Conservation (phyloP, 2,329 filamentous ascomycete genomes). For the Aspergillus sp. region DNA sequence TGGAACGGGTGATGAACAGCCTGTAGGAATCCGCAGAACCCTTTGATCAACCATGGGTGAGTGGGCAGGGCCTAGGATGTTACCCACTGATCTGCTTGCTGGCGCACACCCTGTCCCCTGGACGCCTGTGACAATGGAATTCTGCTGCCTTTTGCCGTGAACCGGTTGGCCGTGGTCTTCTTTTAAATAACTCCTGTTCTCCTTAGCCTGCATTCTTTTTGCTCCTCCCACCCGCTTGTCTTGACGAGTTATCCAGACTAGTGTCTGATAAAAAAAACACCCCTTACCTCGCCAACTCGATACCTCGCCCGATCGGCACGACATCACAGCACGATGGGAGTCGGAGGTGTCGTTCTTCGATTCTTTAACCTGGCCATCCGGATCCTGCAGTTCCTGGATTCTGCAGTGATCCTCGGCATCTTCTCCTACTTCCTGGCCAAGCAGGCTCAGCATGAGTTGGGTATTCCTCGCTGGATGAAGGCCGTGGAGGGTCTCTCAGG, state of each 20-base stretch:
- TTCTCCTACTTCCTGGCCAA: slow-evolving; percentile 83
- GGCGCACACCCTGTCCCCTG: slow-evolving; percentile 14
- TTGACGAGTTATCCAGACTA: neutral
- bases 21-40: slow-evolving; percentile 9
- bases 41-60: slow-evolving; percentile 7
- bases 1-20: slow-evolving; percentile 1
- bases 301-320: neutral
- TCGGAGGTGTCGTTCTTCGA: slow-evolving; percentile 65
- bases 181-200: neutral
- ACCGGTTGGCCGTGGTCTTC: neutral
- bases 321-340: slow-evolving; percentile 52
- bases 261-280: neutral
- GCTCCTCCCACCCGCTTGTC: neutral
- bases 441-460: slow-evolving; percentile 62
- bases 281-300: neutral
- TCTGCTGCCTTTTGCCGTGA: slow-evolving; percentile 22
- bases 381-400: slow-evolving; percentile 69
- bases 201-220: neutral
- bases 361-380: slow-evolving; percentile 70
- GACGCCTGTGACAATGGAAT: slow-evolving; percentile 17
- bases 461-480: slow-evolving; percentile 65
- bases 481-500: slow-evolving; percentile 80
- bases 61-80: slow-evolving; percentile 7
- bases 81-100: slow-evolving; percentile 23
- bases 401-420: slow-evolving; percentile 72